Base-by-base conservation (phyloP, 176 grass and related monocot genomes). In the Puccinellia tenuiflora region DNA sequence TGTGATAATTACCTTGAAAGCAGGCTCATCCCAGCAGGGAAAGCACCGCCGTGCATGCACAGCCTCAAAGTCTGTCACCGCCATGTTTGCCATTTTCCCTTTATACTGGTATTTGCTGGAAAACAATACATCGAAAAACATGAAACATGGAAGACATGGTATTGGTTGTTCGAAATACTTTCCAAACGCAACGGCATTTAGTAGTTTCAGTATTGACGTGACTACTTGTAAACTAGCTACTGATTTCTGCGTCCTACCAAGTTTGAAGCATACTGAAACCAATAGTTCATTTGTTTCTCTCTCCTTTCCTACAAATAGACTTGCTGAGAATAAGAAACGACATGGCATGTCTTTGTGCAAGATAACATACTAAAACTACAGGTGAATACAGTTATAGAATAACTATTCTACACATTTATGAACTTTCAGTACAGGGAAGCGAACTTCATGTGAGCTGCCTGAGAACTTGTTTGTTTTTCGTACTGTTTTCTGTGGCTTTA, bases 11-110 rank as follows among this genome's bases (percentile, higher is more conserved):
- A 78, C 79, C 94, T 97, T 97, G 83, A 83, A 93, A 45, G 82
- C 61, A 47, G 94, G 91, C 39, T 97, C 94, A 87, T 97, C 94
- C 91, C 94, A 97, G 25, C 89, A 90, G 14, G 94, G 94, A 68
- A 97, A 97, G 71, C 94, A 97, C 3, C 86, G 79, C n/a, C 94
- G 85, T 0, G 91, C 91, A 91, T 93, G 79, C 22, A 86, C 89
- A 28, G 91, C 30, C 76, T 93, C 78, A 80, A 93, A 97, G 80
- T 93, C 86, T 45, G 91, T 97, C 17, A 88, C 89, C 0, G 86
- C 91, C 94, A 97, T 93, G 25, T 97, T 89, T 60, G 34, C 51
- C 35, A 54, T 79, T 25, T 86, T 68, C 51, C 91, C 94, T 9
- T 93, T 73, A 31, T 78, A 85, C 61, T 84, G 54, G 24, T 91